Evolutionary conservation across 2,329 filamentous ascomycete genomes (phyloP).

Genomic region (Knufia petricola): DNA sequence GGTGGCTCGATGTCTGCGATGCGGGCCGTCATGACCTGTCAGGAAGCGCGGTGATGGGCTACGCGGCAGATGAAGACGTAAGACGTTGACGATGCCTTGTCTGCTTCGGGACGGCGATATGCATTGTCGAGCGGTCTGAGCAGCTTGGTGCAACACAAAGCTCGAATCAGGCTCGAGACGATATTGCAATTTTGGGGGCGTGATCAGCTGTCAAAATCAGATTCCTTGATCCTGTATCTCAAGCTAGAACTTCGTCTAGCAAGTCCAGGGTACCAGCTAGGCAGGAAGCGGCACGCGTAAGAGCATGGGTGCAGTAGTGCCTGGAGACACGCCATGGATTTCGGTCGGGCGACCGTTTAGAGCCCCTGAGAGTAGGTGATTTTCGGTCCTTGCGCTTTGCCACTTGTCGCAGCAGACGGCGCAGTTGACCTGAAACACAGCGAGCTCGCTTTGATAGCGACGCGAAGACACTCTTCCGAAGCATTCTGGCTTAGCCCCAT

Average conservation of each 20-base stretch:
- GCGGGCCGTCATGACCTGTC: not conserved
- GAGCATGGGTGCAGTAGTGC: not conserved
- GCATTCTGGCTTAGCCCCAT: not conserved
- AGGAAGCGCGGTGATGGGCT: not conserved
- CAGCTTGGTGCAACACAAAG: not conserved
- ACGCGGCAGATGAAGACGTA: not conserved
- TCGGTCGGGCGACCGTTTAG: not conserved
- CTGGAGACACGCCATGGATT: not conserved
- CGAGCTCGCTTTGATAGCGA: not conserved
- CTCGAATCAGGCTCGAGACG: not conserved
- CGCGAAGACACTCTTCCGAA: not conserved
- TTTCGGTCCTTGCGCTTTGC: not conserved
- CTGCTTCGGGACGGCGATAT: not conserved
- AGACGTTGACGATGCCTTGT: not conserved
- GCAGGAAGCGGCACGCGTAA: not conserved
- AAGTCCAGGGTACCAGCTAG: not conserved
- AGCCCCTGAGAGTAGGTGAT: not conserved
- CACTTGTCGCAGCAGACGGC: not conserved
- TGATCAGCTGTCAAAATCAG: slow-evolving; percentile 3
- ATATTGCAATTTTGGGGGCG: not conserved
- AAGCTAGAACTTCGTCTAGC: not conserved
- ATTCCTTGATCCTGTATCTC: slow-evolving; percentile 1
- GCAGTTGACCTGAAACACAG: not conserved
- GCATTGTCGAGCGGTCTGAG: not conserved
- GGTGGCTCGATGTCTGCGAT: no score